Evolutionary conservation across 371 early-diverging fungal genomes (phyloP).

Genomic region (Caulochytrium protostelioides): DNA sequence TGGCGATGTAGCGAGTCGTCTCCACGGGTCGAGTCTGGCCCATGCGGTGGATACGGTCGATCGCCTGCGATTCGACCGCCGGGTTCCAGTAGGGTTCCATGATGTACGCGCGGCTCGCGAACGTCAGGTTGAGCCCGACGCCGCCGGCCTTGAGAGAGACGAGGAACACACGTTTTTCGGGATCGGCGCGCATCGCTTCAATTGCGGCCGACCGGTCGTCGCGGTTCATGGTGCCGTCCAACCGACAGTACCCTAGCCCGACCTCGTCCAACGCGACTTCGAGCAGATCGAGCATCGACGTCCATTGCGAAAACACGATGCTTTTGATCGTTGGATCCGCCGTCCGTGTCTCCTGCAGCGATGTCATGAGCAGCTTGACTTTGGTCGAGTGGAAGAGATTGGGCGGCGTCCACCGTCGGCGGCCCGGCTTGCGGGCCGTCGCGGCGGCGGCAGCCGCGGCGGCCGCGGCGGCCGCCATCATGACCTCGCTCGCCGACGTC

Average conservation of each 20-base stretch:
- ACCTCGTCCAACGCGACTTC: conserved; percentile 28
- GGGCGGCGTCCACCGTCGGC: too few relatives aligned
- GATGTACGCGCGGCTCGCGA: conserved; percentile 46
- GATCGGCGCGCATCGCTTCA: conserved; percentile 28
- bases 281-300: conserved; percentile 43
- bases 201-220: conserved; percentile 33
- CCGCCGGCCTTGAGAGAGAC: conserved; percentile 71
- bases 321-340: conserved; percentile 10
- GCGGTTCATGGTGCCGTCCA: conserved; percentile 49
- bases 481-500: too few relatives aligned
- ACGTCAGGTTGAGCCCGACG: conserved; percentile 69
- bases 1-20: conserved; percentile 31
- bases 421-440: too few relatives aligned
- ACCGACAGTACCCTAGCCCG: conserved; percentile 28
- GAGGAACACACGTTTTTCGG: conserved; percentile 35
- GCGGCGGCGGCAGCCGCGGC: too few relatives aligned
- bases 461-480: too few relatives aligned
- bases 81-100: conserved; percentile 58
- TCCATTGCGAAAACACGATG: conserved; percentile 74
- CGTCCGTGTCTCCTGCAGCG: too few relatives aligned
- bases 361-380: too few relatives aligned
- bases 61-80: conserved; percentile 49
- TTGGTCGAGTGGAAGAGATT: too few relatives aligned
- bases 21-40: conserved; percentile 36
- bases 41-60: conserved; percentile 49